Evolutionary conservation across 164 flowering plant genomes (phyloP).

Genomic region (Taxillus chinensis): DNA sequence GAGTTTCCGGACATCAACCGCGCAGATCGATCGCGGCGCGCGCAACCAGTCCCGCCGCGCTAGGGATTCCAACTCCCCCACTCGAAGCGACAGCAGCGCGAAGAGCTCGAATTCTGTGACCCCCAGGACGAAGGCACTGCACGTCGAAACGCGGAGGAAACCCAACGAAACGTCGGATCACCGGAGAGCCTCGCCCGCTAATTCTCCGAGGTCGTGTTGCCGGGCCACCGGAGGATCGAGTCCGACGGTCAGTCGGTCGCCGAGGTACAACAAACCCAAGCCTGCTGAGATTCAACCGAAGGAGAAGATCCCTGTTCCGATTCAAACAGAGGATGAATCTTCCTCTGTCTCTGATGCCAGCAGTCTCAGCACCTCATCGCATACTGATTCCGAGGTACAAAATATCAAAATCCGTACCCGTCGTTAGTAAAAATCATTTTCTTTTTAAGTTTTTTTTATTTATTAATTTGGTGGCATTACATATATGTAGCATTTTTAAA

Average conservation of each 20-base stretch:
- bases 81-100: constrained; percentile 24
- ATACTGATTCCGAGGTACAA: constrained; percentile 50
- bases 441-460: no score
- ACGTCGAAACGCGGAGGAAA: constrained; percentile 35
- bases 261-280: constrained; percentile 28
- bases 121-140: constrained; percentile 23
- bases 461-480: no score
- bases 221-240: constrained; percentile 24
- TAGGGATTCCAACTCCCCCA: constrained; percentile 25
- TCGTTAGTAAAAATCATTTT: not conserved
- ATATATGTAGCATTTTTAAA: no score
- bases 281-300: constrained; percentile 16
- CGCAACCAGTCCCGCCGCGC: constrained; percentile 16
- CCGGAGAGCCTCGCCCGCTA: constrained; percentile 35
- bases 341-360: constrained; percentile 45
- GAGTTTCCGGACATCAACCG: constrained; percentile 30
- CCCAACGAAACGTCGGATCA: constrained; percentile 23
- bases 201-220: constrained; percentile 37
- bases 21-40: constrained; percentile 14
- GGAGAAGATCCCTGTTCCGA: constrained; percentile 10
- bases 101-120: constrained; percentile 40
- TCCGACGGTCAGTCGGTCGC: constrained; percentile 32
- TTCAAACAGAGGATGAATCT: constrained; percentile 18
- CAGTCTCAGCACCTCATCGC: constrained; percentile 49
- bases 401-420: not conserved